These are phyloP conservation scores for Thuidium tamariscinum DNA, from an alignment of 225 moss, liverwort and hornwort genomes.

Conservation along the genomic window DNA sequence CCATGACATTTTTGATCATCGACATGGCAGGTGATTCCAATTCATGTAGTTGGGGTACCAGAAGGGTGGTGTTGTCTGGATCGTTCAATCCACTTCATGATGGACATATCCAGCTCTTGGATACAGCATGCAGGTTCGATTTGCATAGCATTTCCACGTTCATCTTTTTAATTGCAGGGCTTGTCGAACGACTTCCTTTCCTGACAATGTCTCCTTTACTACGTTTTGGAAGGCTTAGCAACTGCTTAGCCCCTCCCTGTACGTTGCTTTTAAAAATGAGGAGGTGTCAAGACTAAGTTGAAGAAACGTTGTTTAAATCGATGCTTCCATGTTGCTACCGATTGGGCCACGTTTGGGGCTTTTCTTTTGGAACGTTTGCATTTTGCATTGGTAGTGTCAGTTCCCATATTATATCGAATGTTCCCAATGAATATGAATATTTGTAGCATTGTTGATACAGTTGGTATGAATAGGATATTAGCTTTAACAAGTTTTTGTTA, in stretches of 20 bases:
- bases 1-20: neutral
- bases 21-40: constrained; percentile 21
- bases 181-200: neutral
- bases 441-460: neutral
- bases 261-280: neutral
- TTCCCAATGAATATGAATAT: neutral
- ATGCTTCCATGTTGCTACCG: neutral
- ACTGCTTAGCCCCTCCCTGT: neutral
- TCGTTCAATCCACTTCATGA: constrained; percentile 96
- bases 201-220: neutral
- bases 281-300: neutral
- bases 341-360: neutral
- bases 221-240: neutral
- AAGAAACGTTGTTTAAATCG: neutral
- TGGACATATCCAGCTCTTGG: constrained; percentile 81
- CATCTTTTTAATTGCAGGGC: neutral
- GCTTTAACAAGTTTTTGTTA: neutral
- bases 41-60: constrained; percentile 27
- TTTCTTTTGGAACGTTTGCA: neutral
- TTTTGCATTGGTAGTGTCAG: neutral
- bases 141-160: neutral
- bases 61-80: constrained; percentile 78
- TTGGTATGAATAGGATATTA: neutral
- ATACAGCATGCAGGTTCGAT: constrained; percentile 77
- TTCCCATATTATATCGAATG: neutral